Percentiles rank a stretch among this genome's conserved stretches.
phyloP scores from a whole-genome alignment of 805 yeast genomes.

The Wickerhamia fluorescens region DNA sequence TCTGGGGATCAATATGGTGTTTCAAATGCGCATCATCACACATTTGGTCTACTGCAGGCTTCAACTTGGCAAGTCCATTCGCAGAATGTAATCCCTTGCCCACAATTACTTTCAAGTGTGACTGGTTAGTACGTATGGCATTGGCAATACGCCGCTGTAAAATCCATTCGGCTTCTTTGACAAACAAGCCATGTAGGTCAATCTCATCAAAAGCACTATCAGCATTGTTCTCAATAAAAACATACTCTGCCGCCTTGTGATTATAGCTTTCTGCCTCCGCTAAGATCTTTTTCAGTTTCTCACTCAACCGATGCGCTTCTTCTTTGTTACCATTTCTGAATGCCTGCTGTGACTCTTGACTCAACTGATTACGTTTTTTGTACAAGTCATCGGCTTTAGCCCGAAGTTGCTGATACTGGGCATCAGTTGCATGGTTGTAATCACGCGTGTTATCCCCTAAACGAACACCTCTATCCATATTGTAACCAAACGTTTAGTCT shows the following conservation, averaged over 20 bases:
- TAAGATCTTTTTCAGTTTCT: slow-evolving; percentile 54
- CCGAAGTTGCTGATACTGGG: slow-evolving; percentile 56
- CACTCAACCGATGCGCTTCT: slow-evolving; percentile 66
- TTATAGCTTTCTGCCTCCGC: slow-evolving; percentile 63
- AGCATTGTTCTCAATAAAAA: slow-evolving; percentile 78
- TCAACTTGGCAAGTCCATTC: slow-evolving; percentile 76
- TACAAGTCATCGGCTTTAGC: slow-evolving; percentile 62
- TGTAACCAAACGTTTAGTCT: too few relatives aligned
- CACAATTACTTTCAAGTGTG: slow-evolving; percentile 71
- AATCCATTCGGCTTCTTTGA: slow-evolving; percentile 78
- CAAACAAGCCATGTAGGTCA: slow-evolving; percentile 87
- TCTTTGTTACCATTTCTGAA: slow-evolving; percentile 67
- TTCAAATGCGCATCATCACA: slow-evolving; percentile 61
- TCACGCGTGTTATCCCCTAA: slow-evolving; percentile 35
- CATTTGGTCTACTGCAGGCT: slow-evolving; percentile 79
- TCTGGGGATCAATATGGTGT: slow-evolving; percentile 58
- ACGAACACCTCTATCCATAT: slow-evolving; percentile 21
- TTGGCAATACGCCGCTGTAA: slow-evolving; percentile 68
- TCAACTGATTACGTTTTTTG: slow-evolving; percentile 45
- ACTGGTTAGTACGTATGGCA: slow-evolving; percentile 52
- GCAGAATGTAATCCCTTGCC: slow-evolving; percentile 89
- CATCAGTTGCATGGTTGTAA: slow-evolving; percentile 69
- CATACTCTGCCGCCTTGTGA: slow-evolving; percentile 81
- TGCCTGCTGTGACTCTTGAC: slow-evolving; percentile 70
- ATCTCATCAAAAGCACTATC: slow-evolving; percentile 84